phyloP scores from a whole-genome alignment of 2,329 filamentous ascomycete genomes.

The Alternaria sp. region DNA sequence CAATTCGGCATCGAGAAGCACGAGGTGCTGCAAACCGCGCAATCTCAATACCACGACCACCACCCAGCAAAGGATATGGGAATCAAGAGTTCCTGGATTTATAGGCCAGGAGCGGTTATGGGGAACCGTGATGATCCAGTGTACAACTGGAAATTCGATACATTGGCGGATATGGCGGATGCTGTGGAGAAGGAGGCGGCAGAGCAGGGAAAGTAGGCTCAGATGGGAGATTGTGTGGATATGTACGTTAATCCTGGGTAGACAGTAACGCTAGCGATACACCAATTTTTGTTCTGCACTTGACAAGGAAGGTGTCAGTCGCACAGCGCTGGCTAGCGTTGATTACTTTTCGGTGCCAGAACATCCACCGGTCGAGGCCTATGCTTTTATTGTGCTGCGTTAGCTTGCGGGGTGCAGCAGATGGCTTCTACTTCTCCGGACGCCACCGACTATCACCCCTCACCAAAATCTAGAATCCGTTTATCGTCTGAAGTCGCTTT shows the following conservation, averaged over 20 bases:
- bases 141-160: constrained; percentile 65
- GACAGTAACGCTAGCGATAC: constrained; percentile 1
- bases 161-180: constrained; percentile 68
- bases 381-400: neutral
- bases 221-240: neutral
- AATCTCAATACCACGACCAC: constrained; percentile 74
- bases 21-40: constrained; percentile 72
- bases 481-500: neutral
- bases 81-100: constrained; percentile 72
- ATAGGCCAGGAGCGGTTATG: constrained; percentile 59
- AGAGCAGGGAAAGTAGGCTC: constrained; percentile 11
- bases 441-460: neutral
- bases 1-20: constrained; percentile 66
- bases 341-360: constrained; percentile 2
- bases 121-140: constrained; percentile 56
- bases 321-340: neutral
- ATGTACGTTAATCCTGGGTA: neutral
- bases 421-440: neutral
- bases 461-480: neutral
- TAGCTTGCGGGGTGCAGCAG: constrained; percentile 5
- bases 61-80: constrained; percentile 69
- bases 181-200: constrained; percentile 55
- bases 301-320: neutral
- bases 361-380: neutral
- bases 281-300: constrained; percentile 1